These are phyloP conservation scores for Selenicereus undatus DNA, from an alignment of 148 eudicot species.

Conservation along the genomic window DNA sequence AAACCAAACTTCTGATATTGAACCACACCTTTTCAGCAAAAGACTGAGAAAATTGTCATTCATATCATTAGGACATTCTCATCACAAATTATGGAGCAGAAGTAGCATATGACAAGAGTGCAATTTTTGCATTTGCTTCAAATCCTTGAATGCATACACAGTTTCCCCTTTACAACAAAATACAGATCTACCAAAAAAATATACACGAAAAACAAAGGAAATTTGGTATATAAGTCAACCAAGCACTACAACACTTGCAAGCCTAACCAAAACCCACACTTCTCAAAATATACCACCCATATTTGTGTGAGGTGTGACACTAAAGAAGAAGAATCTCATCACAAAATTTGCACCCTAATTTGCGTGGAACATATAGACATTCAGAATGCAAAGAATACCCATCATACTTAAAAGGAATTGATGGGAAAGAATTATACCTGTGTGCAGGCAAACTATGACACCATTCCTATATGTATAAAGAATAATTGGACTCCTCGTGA, in stretches of 20 bases:
- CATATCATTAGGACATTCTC: background rate
- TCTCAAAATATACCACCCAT: constrained; percentile 19
- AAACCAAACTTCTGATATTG: too few species aligned
- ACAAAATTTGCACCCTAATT: constrained; percentile 26
- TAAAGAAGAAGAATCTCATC: background rate
- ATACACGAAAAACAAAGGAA: constrained; percentile 3
- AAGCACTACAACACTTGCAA: constrained; percentile 21
- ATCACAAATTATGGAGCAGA: background rate
- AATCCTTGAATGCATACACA: constrained; percentile 22
- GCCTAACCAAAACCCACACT: constrained; percentile 20
- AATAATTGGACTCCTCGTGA: constrained; percentile 21
- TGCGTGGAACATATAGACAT: constrained; percentile 30
- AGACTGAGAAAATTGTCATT: background rate
- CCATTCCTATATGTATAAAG: constrained; percentile 30
- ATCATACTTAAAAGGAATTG: constrained; percentile 17
- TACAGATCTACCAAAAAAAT: constrained; percentile 10
- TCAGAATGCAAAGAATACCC: constrained; percentile 25
- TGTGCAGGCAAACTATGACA: constrained; percentile 25
- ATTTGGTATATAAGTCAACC: constrained; percentile 17
- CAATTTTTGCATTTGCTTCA: constrained; percentile 21
- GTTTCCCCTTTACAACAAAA: constrained; percentile 22
- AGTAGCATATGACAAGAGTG: background rate
- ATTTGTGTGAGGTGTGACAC: constrained; percentile 18
- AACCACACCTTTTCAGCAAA: too few species aligned
- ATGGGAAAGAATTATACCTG: constrained; percentile 32